phyloP scores from a whole-genome alignment of 495 filamentous ascomycete genomes.

The Lepraria neglecta region DNA sequence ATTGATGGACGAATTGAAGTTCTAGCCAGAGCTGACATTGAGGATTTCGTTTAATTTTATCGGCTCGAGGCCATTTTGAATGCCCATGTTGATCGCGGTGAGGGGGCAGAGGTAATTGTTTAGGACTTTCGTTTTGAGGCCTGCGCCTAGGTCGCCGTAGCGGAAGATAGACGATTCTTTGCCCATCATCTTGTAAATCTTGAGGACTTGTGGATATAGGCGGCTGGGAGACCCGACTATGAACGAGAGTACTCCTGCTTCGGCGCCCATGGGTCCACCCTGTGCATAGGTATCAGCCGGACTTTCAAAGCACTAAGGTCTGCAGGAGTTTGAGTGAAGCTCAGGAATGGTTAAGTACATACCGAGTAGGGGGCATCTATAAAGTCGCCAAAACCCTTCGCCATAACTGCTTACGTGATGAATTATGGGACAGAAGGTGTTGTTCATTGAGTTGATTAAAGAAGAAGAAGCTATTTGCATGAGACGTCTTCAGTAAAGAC shows the following conservation, averaged over 20 bases:
- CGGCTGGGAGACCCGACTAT: neutral
- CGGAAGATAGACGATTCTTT: slow-evolving; percentile 7
- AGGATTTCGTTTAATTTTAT: neutral
- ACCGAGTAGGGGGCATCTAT: slow-evolving; percentile 1
- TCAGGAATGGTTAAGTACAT: neutral
- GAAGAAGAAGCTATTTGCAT: no score
- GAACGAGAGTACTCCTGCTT: slow-evolving; percentile 6
- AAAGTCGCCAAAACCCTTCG: neutral
- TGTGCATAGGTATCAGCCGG: neutral
- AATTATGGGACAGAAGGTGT: no score
- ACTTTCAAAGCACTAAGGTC: neutral
- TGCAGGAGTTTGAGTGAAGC: neutral
- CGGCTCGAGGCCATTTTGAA: neutral
- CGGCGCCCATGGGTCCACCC: slow-evolving; percentile 5
- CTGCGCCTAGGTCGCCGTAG: neutral
- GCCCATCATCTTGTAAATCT: neutral
- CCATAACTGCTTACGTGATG: neutral
- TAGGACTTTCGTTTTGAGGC: neutral
- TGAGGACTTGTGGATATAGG: neutral
- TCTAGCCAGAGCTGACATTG: slow-evolving; percentile 1
- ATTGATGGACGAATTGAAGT: neutral
- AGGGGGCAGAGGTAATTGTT: slow-evolving; percentile 4
- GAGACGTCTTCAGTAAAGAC: no score
- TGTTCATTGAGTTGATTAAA: no score
- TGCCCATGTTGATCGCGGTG: slow-evolving; percentile 1